These are phyloP conservation scores for Bondarzewia mesenterica DNA, from an alignment of 1,284 basidiomycete species.

Conservation along the genomic window DNA sequence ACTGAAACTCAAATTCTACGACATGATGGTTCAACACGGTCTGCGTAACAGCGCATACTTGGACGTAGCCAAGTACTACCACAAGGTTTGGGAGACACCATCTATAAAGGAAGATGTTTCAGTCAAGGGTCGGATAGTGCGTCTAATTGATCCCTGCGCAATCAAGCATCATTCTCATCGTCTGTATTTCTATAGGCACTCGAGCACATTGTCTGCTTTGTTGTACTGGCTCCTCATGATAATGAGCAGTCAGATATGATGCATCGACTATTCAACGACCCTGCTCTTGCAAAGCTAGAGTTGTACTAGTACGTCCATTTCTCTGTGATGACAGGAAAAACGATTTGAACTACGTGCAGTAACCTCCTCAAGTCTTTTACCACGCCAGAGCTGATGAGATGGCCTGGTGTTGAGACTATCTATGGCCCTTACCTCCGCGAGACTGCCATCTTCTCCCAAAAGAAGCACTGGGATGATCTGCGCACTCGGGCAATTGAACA, in stretches of 20 bases:
- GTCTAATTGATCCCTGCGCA: slow-evolving; percentile 20
- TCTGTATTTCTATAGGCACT: slow-evolving; percentile 50
- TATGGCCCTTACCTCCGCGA: slow-evolving; percentile 81
- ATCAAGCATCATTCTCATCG: slow-evolving; percentile 4
- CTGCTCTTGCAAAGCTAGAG: slow-evolving; percentile 73
- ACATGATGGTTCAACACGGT: slow-evolving; percentile 93
- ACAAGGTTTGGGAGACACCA: slow-evolving; percentile 95
- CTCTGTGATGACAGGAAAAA: slow-evolving; percentile 2
- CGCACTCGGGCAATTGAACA: slow-evolving; percentile 97
- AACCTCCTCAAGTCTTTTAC: slow-evolving; percentile 96
- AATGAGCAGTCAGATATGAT: slow-evolving; percentile 99
- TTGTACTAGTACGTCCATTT: slow-evolving; percentile 68
- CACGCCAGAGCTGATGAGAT: slow-evolving; percentile 93
- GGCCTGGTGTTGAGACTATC: slow-evolving; percentile 91
- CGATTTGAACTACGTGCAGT: slow-evolving; percentile 33
- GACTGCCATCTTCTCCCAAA: slow-evolving; percentile 75
- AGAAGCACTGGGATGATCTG: slow-evolving; percentile 90
- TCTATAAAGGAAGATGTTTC: slow-evolving; percentile 78
- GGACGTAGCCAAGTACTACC: slow-evolving; percentile 91
- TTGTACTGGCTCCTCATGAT: slow-evolving; percentile 88
- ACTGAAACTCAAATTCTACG: slow-evolving; percentile 93
- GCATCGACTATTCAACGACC: slow-evolving; percentile 76
- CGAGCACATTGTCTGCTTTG: slow-evolving; percentile 91
- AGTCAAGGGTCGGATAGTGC: slow-evolving; percentile 66
- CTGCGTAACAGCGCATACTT: slow-evolving; percentile 82